Conservation (phyloP, 805 yeast species). For the Kluyveromyces nonfermentans region DNA sequence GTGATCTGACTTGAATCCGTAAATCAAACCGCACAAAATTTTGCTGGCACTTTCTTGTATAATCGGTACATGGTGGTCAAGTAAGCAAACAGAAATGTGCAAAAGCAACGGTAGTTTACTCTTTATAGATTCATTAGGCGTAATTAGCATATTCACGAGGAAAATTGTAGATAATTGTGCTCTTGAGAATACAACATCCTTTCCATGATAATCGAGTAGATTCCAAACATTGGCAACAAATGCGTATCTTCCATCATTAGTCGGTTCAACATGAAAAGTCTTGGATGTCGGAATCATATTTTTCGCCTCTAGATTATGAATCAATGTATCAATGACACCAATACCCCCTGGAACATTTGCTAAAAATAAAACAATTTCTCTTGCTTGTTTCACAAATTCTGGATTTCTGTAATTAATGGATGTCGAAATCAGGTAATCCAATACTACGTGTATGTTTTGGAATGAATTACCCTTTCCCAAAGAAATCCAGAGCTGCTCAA, state of each 20-base stretch:
- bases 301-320: constrained; percentile 69
- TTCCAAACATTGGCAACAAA: constrained; percentile 67
- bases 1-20: constrained; percentile 44
- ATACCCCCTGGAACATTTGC: constrained; percentile 44
- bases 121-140: constrained; percentile 53
- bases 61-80: constrained; percentile 78
- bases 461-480: constrained; percentile 66
- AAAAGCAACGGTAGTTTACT: constrained; percentile 60
- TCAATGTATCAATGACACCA: constrained; percentile 48
- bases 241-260: constrained; percentile 41
- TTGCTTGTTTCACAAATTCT: constrained; percentile 62
- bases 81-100: constrained; percentile 68
- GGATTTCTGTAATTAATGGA: constrained; percentile 66
- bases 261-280: constrained; percentile 25
- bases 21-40: constrained; percentile 62
- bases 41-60: constrained; percentile 82
- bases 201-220: constrained; percentile 43
- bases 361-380: constrained; percentile 74
- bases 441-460: constrained; percentile 59
- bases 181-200: constrained; percentile 71
- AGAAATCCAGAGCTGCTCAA: constrained; percentile 93
- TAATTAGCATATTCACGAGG: constrained; percentile 67
- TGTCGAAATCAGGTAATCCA: constrained; percentile 58
- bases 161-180: constrained; percentile 84
- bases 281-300: constrained; percentile 76